A percentile compares a stretch with the other conserved stretches of the same genome.
Conservation (phyloP, 2,329 filamentous ascomycete species). For the Calonectria fujianensis region DNA sequence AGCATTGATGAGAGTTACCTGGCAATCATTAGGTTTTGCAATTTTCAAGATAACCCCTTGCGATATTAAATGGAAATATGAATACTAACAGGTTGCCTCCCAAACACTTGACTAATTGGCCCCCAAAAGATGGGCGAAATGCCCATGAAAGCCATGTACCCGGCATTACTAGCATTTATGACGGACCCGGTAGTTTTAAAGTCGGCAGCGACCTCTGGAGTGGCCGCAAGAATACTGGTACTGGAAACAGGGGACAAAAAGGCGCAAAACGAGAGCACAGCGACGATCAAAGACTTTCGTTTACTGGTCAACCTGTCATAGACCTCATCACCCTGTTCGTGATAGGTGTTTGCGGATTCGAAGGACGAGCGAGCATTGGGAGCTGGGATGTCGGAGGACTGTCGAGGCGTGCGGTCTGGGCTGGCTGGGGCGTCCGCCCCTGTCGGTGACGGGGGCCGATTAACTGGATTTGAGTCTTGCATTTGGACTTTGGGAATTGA, state of each 20-base stretch:
- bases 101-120: slow-evolving; percentile 80
- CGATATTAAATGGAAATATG: neutral
- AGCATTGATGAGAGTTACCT: slow-evolving; percentile 72
- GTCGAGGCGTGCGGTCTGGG: slow-evolving; percentile 4
- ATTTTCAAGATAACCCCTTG: neutral
- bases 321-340: slow-evolving; percentile 66
- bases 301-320: slow-evolving; percentile 78
- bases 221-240: slow-evolving; percentile 83
- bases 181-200: slow-evolving; percentile 80
- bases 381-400: neutral
- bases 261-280: slow-evolving; percentile 82
- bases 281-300: slow-evolving; percentile 81
- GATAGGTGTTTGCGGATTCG: slow-evolving; percentile 41
- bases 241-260: slow-evolving; percentile 85
- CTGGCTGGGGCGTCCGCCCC: neutral
- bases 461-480: slow-evolving; percentile 18
- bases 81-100: slow-evolving; percentile 71
- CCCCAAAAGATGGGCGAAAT: slow-evolving; percentile 82
- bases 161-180: slow-evolving; percentile 84
- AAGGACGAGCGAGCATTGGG: slow-evolving; percentile 5
- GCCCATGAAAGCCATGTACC: slow-evolving; percentile 85
- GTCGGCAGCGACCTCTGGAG: slow-evolving; percentile 82
- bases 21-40: neutral
- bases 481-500: neutral
- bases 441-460: neutral